Conservation (phyloP, 306 rosid species). For the Sophora flavescens region DNA sequence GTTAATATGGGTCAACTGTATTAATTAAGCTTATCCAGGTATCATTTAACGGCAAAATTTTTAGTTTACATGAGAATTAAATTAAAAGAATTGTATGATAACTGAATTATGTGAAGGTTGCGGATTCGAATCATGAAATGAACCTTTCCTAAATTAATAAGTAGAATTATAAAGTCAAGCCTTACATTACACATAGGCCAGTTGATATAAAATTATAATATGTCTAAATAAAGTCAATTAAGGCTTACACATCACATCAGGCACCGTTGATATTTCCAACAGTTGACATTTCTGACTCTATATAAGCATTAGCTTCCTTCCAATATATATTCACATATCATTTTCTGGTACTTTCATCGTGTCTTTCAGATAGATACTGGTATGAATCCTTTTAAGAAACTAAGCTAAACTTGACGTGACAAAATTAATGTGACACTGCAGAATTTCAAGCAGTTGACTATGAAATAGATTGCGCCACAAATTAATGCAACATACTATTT, state of each 20-base stretch:
- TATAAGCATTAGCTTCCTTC: constrained; percentile 30
- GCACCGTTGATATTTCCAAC: not conserved
- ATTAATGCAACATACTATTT: constrained; percentile 2
- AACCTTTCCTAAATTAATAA: no score
- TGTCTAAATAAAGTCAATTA: no score
- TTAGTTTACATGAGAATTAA: not conserved
- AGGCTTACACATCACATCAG: constrained; percentile 7
- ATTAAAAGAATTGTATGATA: not conserved
- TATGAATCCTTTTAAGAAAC: not conserved
- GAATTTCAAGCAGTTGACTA: constrained; percentile 18
- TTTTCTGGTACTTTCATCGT: constrained; percentile 29
- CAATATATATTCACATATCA: constrained; percentile 4
- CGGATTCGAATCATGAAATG: no score
- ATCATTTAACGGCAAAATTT: not conserved
- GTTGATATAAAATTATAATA: no score
- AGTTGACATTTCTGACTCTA: constrained; percentile 16
- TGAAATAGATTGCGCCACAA: not conserved
- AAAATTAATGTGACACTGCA: constrained; percentile 33
- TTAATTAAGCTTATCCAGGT: constrained; percentile 39
- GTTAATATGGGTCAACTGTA: constrained; percentile 27
- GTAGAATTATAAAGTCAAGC: not conserved
- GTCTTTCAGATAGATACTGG: not conserved
- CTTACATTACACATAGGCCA: not conserved
- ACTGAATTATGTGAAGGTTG: no score
- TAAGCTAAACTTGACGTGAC: constrained; percentile 33